Conservation (phyloP, 2,329 filamentous ascomycete genomes). For the Chlorencoelia australis region DNA sequence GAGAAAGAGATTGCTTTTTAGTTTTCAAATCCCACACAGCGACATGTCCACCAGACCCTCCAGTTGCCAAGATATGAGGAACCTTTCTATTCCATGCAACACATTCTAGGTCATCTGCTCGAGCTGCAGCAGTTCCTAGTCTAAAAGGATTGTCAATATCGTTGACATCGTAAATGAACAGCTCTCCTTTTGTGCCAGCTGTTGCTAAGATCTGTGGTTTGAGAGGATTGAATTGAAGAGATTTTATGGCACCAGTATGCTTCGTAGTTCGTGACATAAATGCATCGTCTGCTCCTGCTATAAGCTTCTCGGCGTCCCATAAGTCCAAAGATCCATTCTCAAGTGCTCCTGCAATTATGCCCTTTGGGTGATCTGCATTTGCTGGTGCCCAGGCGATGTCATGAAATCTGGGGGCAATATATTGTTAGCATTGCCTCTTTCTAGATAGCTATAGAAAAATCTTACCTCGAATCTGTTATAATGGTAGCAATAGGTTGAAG, state of each 20-base stretch:
- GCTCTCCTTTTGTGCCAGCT: slow-evolving; percentile 87
- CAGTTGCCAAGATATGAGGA: slow-evolving; percentile 89
- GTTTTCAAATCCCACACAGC: slow-evolving; percentile 98
- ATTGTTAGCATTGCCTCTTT: slow-evolving; percentile 9
- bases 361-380: slow-evolving; percentile 66
- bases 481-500: slow-evolving; percentile 78
- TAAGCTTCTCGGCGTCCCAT: slow-evolving; percentile 74
- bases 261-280: slow-evolving; percentile 79
- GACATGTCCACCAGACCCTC: slow-evolving; percentile 85
- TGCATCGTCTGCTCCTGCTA: slow-evolving; percentile 54
- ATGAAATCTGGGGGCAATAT: slow-evolving; percentile 62
- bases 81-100: slow-evolving; percentile 99
- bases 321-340: slow-evolving; percentile 90
- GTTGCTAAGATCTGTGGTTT: slow-evolving; percentile 86
- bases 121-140: slow-evolving; percentile 76
- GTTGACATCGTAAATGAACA: slow-evolving; percentile 91
- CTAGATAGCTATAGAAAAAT: slow-evolving; percentile 1
- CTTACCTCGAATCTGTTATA: slow-evolving; percentile 79
- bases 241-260: slow-evolving; percentile 86
- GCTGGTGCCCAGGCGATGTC: slow-evolving; percentile 91
- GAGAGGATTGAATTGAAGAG: slow-evolving; percentile 91
- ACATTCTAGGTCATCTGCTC: slow-evolving; percentile 91
- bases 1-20: slow-evolving; percentile 90
- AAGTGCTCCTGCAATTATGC: slow-evolving; percentile 88
- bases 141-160: slow-evolving; percentile 82